Conservation (phyloP, 495 filamentous ascomycete genomes). For the Neurospora cerealis region DNA sequence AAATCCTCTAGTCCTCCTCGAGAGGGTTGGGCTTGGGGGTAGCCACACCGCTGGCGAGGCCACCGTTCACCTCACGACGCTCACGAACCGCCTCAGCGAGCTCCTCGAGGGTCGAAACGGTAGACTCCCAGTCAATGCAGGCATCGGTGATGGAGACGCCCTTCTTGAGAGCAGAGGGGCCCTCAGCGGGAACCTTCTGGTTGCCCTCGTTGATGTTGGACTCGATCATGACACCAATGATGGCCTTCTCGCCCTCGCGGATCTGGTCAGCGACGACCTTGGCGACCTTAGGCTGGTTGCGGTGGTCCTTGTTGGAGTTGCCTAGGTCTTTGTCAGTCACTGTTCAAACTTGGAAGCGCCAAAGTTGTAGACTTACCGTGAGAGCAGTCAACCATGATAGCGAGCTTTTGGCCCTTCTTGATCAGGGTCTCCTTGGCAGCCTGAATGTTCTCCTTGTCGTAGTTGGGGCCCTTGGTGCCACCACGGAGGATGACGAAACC, state of each 20-base stretch:
- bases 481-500: slow-evolving; percentile 94
- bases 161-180: slow-evolving; percentile 68
- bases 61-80: slow-evolving; percentile 45
- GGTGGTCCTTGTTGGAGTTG: slow-evolving; percentile 65
- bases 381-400: slow-evolving; percentile 97
- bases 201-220: slow-evolving; percentile 93
- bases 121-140: slow-evolving; percentile 90
- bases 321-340: slow-evolving; percentile 31
- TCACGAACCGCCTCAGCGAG: slow-evolving; percentile 77
- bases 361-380: slow-evolving; percentile 50
- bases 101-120: slow-evolving; percentile 74
- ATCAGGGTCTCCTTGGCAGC: slow-evolving; percentile 66
- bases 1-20: slow-evolving; percentile 32
- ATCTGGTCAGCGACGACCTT: slow-evolving; percentile 75
- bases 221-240: slow-evolving; percentile 97
- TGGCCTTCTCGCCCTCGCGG: slow-evolving; percentile 73
- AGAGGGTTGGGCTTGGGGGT: slow-evolving; percentile 25
- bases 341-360: not conserved
- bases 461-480: slow-evolving; percentile 90
- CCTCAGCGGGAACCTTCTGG: slow-evolving; percentile 86
- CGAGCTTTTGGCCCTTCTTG: slow-evolving; percentile 78
- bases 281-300: slow-evolving; percentile 90
- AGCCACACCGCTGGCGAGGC: slow-evolving; percentile 12
- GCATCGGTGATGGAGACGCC: slow-evolving; percentile 97
- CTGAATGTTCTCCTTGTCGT: slow-evolving; percentile 72